Evolutionary conservation across 805 yeast species (phyloP).

Genomic region (Kuraishia piskuri): DNA sequence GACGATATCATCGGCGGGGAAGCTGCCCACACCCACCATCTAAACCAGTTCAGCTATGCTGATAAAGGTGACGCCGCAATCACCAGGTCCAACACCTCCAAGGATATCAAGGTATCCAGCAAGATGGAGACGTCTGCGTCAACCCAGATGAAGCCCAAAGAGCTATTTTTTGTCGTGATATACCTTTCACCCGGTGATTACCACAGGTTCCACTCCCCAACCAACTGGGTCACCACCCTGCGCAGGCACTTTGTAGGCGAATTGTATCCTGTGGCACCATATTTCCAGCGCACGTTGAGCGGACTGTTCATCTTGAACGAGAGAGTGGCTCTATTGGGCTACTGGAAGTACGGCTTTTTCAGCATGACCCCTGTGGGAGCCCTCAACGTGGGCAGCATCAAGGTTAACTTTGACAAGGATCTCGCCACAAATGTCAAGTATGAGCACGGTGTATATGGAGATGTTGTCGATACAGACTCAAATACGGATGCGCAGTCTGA

Average conservation of each 20-base stretch:
- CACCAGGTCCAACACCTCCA: constrained; percentile 17
- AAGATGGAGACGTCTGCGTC: constrained; percentile 10
- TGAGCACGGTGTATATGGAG: constrained; percentile 33
- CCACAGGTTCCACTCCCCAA: constrained; percentile 94
- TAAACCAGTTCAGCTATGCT: constrained; percentile 39
- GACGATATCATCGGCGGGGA: constrained; percentile 62
- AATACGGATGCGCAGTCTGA: too few relatives aligned
- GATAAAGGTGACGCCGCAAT: constrained; percentile 64
- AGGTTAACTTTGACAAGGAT: constrained; percentile 84
- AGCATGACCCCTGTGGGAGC: constrained; percentile 99
- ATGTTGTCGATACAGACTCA: constrained; percentile 5
- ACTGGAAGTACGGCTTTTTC: constrained; percentile 96
- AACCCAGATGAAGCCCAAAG: constrained; percentile 34
- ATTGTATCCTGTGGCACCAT: constrained; percentile 92
- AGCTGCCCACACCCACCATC: constrained; percentile 30
- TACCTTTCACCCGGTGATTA: constrained; percentile 98
- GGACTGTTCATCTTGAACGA: constrained; percentile 89
- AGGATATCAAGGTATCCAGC: constrained; percentile 20
- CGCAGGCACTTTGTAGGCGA: constrained; percentile 97
- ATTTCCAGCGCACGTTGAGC: constrained; percentile 79
- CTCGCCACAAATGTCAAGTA: constrained; percentile 73
- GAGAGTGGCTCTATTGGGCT: constrained; percentile 89
- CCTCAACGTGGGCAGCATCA: constrained; percentile 94
- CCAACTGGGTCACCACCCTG: constrained; percentile 88
- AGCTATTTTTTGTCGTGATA: constrained; percentile 80